Evolutionary conservation across 2,329 filamentous ascomycete genomes (phyloP), one percentile per base, ranked within the genome.

Genomic region (Pezicula neosporulosa): DNA sequence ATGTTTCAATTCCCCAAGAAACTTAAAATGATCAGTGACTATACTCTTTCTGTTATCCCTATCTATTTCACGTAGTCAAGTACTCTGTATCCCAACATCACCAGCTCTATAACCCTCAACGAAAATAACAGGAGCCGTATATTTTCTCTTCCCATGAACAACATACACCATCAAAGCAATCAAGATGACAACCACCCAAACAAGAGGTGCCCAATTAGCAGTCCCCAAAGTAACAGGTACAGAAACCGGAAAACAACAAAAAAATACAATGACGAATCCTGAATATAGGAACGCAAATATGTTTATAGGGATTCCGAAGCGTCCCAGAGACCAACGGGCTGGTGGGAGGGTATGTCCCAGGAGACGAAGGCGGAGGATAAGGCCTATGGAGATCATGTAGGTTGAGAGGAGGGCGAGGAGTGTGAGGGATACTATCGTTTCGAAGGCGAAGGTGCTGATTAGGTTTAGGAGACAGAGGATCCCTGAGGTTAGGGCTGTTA

Each of bases 391-490:
- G 41, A 80, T 68, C 48, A 80, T 70, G 58, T 81, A 81, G 16
- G 75, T 77, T 18, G 72, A 71, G 45, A 80, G 73, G 15, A 81
- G 70, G 1, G 75, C 73, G 33, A 70, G 73, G 47, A 78, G 69
- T 24, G 73, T 73, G 12, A 82, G 68, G 1, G 76, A 79, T n/a
- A 76, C 70, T 55, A 81, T 73, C 50, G 74, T 76, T 58, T 80
- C 76, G 63, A 81, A 78, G 4, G 77, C 78, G 6, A 72, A 70
- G 2, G 70, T 65, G n/a, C 72, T 78, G 37, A 73, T 77, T 50
- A 80, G 72, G 63, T 76, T 77, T 66, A 80, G 78, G 27, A 60
- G 57, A 37, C 56, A 60, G 47, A 63, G 57, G 39, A 61, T 42
- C 12, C 44, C 45, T 16, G 58, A 50, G 21, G 53, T 49, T 9